Conservation (phyloP, 2,329 filamentous ascomycete genomes). For the Thermochaetoides dissita region DNA sequence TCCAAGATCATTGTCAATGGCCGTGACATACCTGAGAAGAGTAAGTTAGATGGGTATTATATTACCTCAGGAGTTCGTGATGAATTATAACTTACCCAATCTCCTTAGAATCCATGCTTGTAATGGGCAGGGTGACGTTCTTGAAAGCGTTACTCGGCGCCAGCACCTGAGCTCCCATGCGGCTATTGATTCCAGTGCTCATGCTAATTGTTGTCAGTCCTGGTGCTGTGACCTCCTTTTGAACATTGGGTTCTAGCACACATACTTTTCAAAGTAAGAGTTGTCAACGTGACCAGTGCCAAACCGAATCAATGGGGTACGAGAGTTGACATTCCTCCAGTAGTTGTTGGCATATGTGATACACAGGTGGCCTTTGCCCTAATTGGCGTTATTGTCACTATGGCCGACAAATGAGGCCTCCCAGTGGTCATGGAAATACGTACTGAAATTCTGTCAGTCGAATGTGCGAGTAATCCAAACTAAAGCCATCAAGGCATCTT, state of each 20-base stretch:
- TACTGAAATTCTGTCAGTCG: conserved; percentile 7
- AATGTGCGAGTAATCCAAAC: too few species aligned
- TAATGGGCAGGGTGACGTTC: conserved; percentile 23
- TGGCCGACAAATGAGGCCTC: conserved; percentile 48
- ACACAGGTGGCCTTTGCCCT: conserved; percentile 48
- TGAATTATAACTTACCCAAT: conserved; percentile 18
- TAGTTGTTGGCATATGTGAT: conserved; percentile 56
- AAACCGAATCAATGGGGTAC: conserved; percentile 49
- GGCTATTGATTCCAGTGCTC: conserved; percentile 39
- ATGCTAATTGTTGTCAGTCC: conserved; percentile 22
- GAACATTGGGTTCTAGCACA: not conserved
- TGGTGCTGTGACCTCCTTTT: not conserved
- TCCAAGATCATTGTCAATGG: conserved; percentile 30
- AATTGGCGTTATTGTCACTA: conserved; percentile 40
- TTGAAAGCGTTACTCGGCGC: conserved; percentile 41
- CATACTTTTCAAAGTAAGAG: conserved; percentile 12
- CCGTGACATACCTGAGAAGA: conserved; percentile 21
- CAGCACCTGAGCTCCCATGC: conserved; percentile 42
- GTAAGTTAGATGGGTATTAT: not conserved
- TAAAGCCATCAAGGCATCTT: not conserved
- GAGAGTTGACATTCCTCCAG: conserved; percentile 50
- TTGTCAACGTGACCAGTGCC: conserved; percentile 45
- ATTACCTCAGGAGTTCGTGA: too few species aligned
- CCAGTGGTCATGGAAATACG: conserved; percentile 27
- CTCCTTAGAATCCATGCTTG: conserved; percentile 26